Conservation (phyloP, 441 rosid genomes). For the Eutrema salsugineum region DNA sequence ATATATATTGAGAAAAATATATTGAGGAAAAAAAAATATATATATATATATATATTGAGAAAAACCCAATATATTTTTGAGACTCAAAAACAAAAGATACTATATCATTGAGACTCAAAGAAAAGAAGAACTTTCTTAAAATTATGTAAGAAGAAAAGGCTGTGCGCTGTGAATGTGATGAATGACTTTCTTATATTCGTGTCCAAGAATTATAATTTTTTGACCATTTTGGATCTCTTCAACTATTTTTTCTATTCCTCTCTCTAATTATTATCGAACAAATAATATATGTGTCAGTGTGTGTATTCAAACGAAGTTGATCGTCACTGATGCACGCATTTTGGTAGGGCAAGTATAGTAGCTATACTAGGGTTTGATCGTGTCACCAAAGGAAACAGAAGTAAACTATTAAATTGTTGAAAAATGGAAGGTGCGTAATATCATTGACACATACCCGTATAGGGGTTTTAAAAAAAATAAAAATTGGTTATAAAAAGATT, state of each 20-base stretch:
- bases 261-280: conserved; percentile 13
- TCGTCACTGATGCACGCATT: background rate
- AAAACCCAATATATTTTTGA: background rate
- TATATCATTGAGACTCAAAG: background rate
- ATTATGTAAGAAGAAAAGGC: background rate
- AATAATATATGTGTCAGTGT: conserved; percentile 22
- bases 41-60: no score
- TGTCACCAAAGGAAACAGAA: background rate
- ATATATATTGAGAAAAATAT: no score
- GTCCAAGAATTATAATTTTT: conserved; percentile 9
- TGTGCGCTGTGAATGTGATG: background rate
- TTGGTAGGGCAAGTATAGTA: background rate
- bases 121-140: background rate
- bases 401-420: background rate
- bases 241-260: background rate
- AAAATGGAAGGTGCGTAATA: background rate
- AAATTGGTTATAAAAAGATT: background rate
- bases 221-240: conserved; percentile 5
- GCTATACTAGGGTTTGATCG: conserved; percentile 12
- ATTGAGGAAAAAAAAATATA: no score
- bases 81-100: no score
- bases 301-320: conserved; percentile 14
- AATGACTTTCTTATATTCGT: conserved; percentile 19
- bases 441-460: background rate
- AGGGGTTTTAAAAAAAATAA: background rate